Conservation (phyloP, 306 rosid genomes). For the Cucumis cinereus region DNA sequence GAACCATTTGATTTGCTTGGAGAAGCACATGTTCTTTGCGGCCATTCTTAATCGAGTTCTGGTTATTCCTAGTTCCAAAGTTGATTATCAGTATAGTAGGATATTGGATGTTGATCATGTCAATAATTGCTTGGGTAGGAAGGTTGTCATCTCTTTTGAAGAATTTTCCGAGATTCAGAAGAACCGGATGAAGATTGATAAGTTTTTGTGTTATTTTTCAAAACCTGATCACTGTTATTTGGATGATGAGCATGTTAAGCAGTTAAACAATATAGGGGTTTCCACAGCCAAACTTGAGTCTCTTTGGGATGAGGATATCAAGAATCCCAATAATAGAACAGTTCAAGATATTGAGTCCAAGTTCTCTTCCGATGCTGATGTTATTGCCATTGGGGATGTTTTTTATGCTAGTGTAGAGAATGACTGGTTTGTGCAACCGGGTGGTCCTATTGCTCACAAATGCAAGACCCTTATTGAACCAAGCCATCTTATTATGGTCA, state of each 20-base stretch:
- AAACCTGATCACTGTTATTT: conserved; percentile 57
- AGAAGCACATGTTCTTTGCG: conserved; percentile 91
- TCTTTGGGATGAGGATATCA: conserved; percentile 61
- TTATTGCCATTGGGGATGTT: conserved; percentile 86
- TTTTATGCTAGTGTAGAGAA: conserved; percentile 68
- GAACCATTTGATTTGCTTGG: conserved; percentile 87
- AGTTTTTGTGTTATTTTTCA: conserved; percentile 64
- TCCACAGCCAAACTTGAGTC: conserved; percentile 44
- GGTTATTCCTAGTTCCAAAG: conserved; percentile 78
- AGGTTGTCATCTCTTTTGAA: conserved; percentile 66
- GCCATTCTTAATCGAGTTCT: conserved; percentile 65
- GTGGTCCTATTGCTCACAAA: conserved; percentile 84
- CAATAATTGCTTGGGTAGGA: conserved; percentile 71
- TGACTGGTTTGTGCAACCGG: conserved; percentile 80
- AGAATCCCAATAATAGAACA: conserved; percentile 51
- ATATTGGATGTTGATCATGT: conserved; percentile 73
- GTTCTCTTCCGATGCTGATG: conserved; percentile 56
- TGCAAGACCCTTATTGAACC: conserved; percentile 90
- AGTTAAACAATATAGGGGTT: conserved; percentile 50
- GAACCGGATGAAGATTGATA: conserved; percentile 55
- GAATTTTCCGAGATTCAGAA: conserved; percentile 48
- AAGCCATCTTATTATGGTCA: conserved; percentile 50
- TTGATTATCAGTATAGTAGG: conserved; percentile 52
- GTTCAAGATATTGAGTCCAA: conserved; percentile 56
- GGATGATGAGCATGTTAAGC: conserved; percentile 62